phyloP scores from a whole-genome alignment of 169 alveolate species.

The Cryptosporidium ryanae region DNA sequence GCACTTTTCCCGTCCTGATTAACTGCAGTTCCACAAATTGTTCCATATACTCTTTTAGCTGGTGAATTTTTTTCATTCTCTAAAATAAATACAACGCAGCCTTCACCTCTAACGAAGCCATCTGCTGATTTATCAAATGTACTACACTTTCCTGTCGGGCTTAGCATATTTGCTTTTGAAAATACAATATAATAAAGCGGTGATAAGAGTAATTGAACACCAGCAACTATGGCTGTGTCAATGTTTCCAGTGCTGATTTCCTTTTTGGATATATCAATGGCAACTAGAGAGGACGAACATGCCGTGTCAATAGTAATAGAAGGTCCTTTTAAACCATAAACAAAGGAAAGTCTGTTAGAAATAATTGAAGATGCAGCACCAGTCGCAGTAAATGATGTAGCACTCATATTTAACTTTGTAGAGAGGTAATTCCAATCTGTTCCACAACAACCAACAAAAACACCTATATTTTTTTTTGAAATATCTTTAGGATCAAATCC shows the following conservation, averaged over 20 bases:
- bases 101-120: constrained; percentile 85
- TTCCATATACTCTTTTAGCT: constrained; percentile 38
- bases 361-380: constrained; percentile 77
- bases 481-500: constrained; percentile 29
- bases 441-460: constrained; percentile 80
- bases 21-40: constrained; percentile 62
- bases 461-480: constrained; percentile 75
- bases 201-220: constrained; percentile 52
- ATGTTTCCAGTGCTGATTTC: constrained; percentile 47
- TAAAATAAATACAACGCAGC: constrained; percentile 77
- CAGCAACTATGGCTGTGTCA: constrained; percentile 69
- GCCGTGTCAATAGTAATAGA: constrained; percentile 84
- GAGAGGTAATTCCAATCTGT: constrained; percentile 79
- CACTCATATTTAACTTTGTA: constrained; percentile 47
- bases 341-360: constrained; percentile 79
- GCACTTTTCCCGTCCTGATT: constrained; percentile 76
- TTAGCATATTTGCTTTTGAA: constrained; percentile 74
- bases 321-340: constrained; percentile 78
- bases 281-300: constrained; percentile 83
- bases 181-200: constrained; percentile 66
- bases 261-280: constrained; percentile 77
- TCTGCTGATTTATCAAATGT: constrained; percentile 83
- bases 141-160: constrained; percentile 82
- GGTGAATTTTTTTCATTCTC: background rate
- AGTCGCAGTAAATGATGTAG: constrained; percentile 71